Evolutionary conservation across 2,329 filamentous ascomycete genomes (phyloP).

Genomic region (Trichoderma aggressivum): DNA sequence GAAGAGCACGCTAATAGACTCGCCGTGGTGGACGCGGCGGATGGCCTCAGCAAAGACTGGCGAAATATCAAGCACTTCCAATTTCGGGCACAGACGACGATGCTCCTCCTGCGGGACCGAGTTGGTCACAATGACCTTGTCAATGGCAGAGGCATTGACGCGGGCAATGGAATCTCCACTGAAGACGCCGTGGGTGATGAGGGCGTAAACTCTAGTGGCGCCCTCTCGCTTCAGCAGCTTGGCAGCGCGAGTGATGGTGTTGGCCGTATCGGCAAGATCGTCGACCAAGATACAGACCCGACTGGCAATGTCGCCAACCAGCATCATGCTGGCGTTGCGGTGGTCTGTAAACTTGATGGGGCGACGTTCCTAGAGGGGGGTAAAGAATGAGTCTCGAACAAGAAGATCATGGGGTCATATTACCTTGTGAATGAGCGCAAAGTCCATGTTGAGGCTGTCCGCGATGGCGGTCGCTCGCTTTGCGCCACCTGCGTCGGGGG

Average conservation of each 20-base stretch:
- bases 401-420: conserved; percentile 30
- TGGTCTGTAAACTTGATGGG: conserved; percentile 84
- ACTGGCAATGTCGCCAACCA: conserved; percentile 80
- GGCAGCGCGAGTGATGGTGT: conserved; percentile 93
- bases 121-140: conserved; percentile 94
- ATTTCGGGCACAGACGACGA: conserved; percentile 72
- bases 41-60: conserved; percentile 94
- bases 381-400: conserved; percentile 35
- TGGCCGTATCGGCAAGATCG: conserved; percentile 91
- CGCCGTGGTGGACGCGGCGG: conserved; percentile 91
- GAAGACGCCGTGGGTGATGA: conserved; percentile 92
- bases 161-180: conserved; percentile 92
- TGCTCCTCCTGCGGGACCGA: conserved; percentile 88
- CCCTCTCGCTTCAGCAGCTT: conserved; percentile 97
- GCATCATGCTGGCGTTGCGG: conserved; percentile 92
- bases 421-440: conserved; percentile 96
- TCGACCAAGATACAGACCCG: conserved; percentile 88
- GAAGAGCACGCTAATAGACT: conserved; percentile 95
- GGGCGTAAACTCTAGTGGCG: conserved; percentile 83
- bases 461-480: conserved; percentile 95
- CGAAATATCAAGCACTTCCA: conserved; percentile 86
- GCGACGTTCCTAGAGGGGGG: conserved; percentile 70
- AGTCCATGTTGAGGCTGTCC: conserved; percentile 88
- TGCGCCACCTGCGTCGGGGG: conserved; percentile 91
- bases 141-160: conserved; percentile 88